Evolutionary conservation across 352 stramenopile species (phyloP).

Genomic region (Thalassiosira exigua): DNA sequence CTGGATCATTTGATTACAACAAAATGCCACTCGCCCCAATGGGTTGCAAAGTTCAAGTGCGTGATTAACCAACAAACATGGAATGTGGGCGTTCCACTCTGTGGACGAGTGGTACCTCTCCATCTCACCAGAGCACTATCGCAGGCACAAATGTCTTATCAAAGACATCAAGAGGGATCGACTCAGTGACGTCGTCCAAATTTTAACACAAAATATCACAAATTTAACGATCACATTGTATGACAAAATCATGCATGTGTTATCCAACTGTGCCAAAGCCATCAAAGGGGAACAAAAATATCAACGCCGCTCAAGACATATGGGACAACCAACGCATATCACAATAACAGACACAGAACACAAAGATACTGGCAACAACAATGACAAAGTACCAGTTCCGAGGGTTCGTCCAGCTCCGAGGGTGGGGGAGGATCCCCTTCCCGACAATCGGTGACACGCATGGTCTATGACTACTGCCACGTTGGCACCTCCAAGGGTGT

Average conservation of each 20-base stretch:
- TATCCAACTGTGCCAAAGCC: slow-evolving; percentile 1
- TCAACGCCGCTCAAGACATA: not conserved
- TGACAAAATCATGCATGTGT: slow-evolving; percentile 34
- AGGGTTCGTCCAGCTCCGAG: not conserved
- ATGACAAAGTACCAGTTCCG: not conserved
- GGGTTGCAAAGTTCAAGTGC: slow-evolving; percentile 57
- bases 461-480: not conserved
- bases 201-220: slow-evolving; percentile 35
- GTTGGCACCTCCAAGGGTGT: not conserved
- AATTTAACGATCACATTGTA: slow-evolving; percentile 11
- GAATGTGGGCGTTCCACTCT: slow-evolving; percentile 34
- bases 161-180: slow-evolving; percentile 16
- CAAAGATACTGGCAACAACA: too few species aligned
- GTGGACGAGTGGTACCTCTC: slow-evolving; percentile 36
- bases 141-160: slow-evolving; percentile 6
- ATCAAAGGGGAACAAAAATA: not conserved
- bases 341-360: not conserved
- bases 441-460: not conserved
- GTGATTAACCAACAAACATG: slow-evolving; percentile 44
- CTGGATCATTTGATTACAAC: slow-evolving; percentile 62
- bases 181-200: slow-evolving; percentile 30
- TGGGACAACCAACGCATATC: not conserved
- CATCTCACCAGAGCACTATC: slow-evolving; percentile 35
- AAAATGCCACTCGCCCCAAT: slow-evolving; percentile 55
- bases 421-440: too few species aligned